Conservation (phyloP, 371 early-diverging fungal genomes). For the Apophysomyces elegans region DNA sequence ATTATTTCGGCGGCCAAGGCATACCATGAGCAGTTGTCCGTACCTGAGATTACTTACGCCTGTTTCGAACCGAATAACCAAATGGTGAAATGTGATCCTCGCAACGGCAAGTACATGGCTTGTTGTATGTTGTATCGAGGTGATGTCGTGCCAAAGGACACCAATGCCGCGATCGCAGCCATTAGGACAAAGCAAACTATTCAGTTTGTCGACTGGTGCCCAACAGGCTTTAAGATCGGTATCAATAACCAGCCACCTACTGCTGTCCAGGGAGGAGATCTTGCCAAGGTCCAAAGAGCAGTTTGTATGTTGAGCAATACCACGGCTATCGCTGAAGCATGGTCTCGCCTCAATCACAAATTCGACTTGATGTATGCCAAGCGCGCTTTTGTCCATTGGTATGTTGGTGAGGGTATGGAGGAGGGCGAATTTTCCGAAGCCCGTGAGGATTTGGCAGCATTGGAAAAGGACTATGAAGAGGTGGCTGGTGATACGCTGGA, state of each 20-base stretch:
- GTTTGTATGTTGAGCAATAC: constrained; percentile 95
- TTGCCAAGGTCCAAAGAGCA: constrained; percentile 92
- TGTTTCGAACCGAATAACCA: constrained; percentile 96
- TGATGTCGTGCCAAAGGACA: constrained; percentile 87
- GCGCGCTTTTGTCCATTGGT: constrained; percentile 99
- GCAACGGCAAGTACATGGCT: constrained; percentile 96
- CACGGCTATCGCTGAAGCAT: constrained; percentile 96
- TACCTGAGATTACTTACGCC: constrained; percentile 88
- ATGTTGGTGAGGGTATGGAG: constrained; percentile 98
- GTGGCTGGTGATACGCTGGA: constrained; percentile 90
- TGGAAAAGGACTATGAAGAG: constrained; percentile 99
- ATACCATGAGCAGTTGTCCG: constrained; percentile 89
- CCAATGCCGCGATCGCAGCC: constrained; percentile 85
- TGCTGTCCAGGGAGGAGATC: constrained; percentile 88
- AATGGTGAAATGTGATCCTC: constrained; percentile 96
- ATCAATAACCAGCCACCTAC: constrained; percentile 93
- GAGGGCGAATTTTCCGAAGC: constrained; percentile 94
- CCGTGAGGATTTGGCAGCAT: constrained; percentile 95
- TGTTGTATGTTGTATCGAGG: constrained; percentile 95
- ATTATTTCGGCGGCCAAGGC: constrained; percentile 92
- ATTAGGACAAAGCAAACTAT: constrained; percentile 91
- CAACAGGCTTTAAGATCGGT: constrained; percentile 98
- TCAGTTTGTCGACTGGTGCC: constrained; percentile 99
- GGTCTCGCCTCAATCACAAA: constrained; percentile 95
- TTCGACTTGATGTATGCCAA: constrained; percentile 98